phyloP scores from a whole-genome alignment of 2,329 filamentous ascomycete genomes.

The Ceratocystis eucalypticola region DNA sequence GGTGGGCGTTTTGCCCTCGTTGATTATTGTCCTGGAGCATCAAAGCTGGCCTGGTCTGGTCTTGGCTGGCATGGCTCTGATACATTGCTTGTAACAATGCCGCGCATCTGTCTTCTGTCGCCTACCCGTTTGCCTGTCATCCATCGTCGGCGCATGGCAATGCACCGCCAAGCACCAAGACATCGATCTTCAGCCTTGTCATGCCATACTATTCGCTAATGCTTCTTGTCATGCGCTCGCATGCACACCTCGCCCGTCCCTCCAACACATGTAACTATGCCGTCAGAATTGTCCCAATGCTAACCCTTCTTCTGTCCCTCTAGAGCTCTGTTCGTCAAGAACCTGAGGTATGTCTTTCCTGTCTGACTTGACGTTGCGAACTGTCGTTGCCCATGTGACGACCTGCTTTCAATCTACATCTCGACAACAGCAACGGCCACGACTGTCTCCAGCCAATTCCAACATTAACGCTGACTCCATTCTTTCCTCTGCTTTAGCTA shows the following conservation, averaged over 20 bases:
- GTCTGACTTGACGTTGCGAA: neutral
- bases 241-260: neutral
- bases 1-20: neutral
- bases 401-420: neutral
- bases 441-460: neutral
- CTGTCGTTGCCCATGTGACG: neutral
- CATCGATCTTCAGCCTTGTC: neutral
- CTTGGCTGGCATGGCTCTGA: neutral
- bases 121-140: neutral
- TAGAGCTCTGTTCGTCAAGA: slow-evolving; percentile 99
- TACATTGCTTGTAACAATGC: slow-evolving; percentile 13
- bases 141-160: neutral
- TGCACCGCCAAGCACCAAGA: neutral
- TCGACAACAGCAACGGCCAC: neutral
- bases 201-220: neutral
- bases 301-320: slow-evolving; percentile 18
- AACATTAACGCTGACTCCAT: neutral
- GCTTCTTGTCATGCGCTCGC: neutral
- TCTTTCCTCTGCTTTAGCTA: slow-evolving; percentile 47
- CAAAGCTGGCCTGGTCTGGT: neutral
- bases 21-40: neutral
- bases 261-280: neutral
- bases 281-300: neutral
- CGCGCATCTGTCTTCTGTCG: neutral
- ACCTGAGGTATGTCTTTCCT: slow-evolving; percentile 61